Conservation (phyloP, 306 rosid genomes). For the Begonia peltatifolia region DNA sequence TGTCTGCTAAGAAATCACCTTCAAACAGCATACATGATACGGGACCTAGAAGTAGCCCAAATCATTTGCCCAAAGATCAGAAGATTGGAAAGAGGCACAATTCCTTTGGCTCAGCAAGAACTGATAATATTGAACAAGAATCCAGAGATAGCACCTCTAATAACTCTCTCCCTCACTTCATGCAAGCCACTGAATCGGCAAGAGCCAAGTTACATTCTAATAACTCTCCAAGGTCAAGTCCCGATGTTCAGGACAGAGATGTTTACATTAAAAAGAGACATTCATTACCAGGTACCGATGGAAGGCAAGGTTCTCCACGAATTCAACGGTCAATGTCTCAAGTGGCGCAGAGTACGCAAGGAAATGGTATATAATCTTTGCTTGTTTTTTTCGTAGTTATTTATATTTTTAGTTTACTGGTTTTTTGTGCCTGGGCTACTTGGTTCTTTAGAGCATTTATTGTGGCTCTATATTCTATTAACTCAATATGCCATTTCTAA, state of each 20-base stretch:
- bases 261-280: conserved; percentile 61
- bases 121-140: conserved; percentile 57
- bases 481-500: too few species aligned
- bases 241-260: conserved; percentile 71
- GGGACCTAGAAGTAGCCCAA: conserved; percentile 31
- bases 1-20: conserved; percentile 51
- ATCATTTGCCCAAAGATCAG: conserved; percentile 22
- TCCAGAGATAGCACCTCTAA: conserved; percentile 43
- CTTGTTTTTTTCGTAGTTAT: conserved; percentile 3
- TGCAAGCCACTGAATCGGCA: conserved; percentile 96
- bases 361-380: conserved; percentile 24
- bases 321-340: conserved; percentile 45
- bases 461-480: too few species aligned
- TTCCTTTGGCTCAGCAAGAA: conserved; percentile 55
- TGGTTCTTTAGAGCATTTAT: too few species aligned
- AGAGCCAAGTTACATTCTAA: conserved; percentile 70
- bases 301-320: conserved; percentile 81
- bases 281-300: conserved; percentile 74
- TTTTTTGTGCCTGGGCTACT: too few species aligned
- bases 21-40: conserved; percentile 40
- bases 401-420: too few species aligned
- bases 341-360: conserved; percentile 48
- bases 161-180: conserved; percentile 63
- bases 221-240: conserved; percentile 82
- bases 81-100: conserved; percentile 49